A percentile compares a stretch with the other conserved stretches of the same genome.
Evolutionary conservation across 2,329 filamentous ascomycete genomes (phyloP).

Genomic region (Ophiostoma australiae): DNA sequence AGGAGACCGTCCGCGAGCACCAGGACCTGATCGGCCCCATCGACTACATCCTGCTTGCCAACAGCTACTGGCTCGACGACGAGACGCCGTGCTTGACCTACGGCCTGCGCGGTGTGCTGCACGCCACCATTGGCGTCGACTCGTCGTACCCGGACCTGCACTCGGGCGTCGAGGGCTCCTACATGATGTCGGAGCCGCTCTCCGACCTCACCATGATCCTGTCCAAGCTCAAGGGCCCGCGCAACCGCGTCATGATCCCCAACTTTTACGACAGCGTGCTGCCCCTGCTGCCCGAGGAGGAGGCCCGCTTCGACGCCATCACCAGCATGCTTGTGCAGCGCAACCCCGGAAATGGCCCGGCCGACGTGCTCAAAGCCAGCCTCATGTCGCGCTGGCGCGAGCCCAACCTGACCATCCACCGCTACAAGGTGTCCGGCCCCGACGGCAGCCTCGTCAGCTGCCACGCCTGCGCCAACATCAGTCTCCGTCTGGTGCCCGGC

Average conservation of each 20-base stretch:
- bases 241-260: constrained; percentile 78
- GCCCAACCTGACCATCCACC: constrained; percentile 87
- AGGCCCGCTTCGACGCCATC: constrained; percentile 78
- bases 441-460: constrained; percentile 89
- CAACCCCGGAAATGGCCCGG: constrained; percentile 56
- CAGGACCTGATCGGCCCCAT: constrained; percentile 83
- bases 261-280: constrained; percentile 84
- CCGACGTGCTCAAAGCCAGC: constrained; percentile 70
- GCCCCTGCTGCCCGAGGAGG: constrained; percentile 68
- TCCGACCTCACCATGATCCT: constrained; percentile 85
- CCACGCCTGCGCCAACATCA: constrained; percentile 81
- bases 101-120: constrained; percentile 85
- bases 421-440: constrained; percentile 86
- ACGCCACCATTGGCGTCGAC: constrained; percentile 84
- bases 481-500: constrained; percentile 85
- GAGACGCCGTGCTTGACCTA: constrained; percentile 94
- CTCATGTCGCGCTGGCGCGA: constrained; percentile 95
- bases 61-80: constrained; percentile 98
- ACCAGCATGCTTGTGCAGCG: constrained; percentile 68
- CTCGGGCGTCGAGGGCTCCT: constrained; percentile 92
- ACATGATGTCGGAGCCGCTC: constrained; percentile 81
- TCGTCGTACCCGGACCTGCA: constrained; percentile 85
- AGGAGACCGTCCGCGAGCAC: constrained; percentile 71
- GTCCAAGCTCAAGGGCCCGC: constrained; percentile 71
- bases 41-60: constrained; percentile 91